Base-by-base conservation (phyloP, 768 basidiomycete species). In the Phaffia australis region DNA sequence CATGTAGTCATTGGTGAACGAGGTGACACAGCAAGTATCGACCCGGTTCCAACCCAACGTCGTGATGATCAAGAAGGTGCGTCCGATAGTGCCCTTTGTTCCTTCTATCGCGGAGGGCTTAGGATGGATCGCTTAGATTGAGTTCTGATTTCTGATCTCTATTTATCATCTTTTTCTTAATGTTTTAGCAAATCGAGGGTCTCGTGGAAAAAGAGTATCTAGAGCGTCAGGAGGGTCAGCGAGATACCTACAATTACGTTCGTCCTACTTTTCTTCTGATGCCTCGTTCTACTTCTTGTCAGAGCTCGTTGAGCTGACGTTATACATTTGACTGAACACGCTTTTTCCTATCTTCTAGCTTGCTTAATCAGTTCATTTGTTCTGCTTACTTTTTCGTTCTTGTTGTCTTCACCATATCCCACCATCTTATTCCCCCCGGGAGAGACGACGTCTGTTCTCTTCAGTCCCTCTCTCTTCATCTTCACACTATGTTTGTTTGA, bases 171-270 rank as follows among this genome's bases (percentile, higher is more conserved):
- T 65, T 18, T n/a, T 46, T 42, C 35, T 42, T 4, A 11, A 5
- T 11, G 35, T 11, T 42, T 42, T 27, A 69, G 67, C 67, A 69
- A 63, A 94, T 97, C 67, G 91, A 94, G 74, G 85, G 85, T 18
- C 79, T 98, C 23, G 80, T 97, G 57, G 94, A 97, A 79, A 94
- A 94, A 79, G 94, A 99, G 76, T 99, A 97, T 76, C 87, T 99
- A 71, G 93, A 98, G 74, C 86, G 94, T 35, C 87, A 90, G 18
- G 89, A 91, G 25, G 88, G 86, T 15, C 85, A 86, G n/a, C 86
- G 87, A 74, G 91, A 94, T 77, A 87, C 87, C 47, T 90, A 89
- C 75, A 83, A 84, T 57, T 87, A 87, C 74, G 82, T 86, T n/a
- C 32, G 67, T 60, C 19, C 19, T 48, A 29, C 23, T 27, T 49